Percentiles rank a stretch among this genome's conserved stretches.
phyloP scores from a whole-genome alignment of 2,329 filamentous ascomycete genomes.

The Pseudogymnoascus sp. region DNA sequence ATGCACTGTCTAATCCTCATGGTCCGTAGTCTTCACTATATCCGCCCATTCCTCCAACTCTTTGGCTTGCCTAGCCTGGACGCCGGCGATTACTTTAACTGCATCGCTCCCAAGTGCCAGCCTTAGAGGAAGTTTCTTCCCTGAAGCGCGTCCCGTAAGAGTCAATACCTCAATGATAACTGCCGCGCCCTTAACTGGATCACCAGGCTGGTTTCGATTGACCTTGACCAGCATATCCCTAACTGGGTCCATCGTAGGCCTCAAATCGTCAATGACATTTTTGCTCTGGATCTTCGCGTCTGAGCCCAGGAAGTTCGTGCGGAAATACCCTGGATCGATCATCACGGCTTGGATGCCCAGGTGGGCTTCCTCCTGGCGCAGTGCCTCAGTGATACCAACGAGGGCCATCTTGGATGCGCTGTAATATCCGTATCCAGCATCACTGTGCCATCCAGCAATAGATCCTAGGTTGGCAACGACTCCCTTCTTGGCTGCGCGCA shows the following conservation, averaged over 20 bases:
- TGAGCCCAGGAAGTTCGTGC: slow-evolving; percentile 37
- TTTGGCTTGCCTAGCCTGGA: slow-evolving; percentile 17
- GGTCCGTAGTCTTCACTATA: slow-evolving; percentile 17
- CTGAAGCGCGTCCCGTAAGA: slow-evolving; percentile 24
- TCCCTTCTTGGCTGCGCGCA: slow-evolving; percentile 34
- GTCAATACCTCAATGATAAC: slow-evolving; percentile 32
- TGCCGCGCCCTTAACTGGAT: slow-evolving; percentile 30
- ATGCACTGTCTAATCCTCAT: background rate
- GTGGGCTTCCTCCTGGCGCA: slow-evolving; percentile 35
- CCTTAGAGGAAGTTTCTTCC: slow-evolving; percentile 25
- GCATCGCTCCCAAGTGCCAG: slow-evolving; percentile 30
- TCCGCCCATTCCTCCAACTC: slow-evolving; percentile 16
- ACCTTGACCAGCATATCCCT: slow-evolving; percentile 20
- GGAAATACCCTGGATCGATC: slow-evolving; percentile 42
- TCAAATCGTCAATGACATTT: slow-evolving; percentile 10
- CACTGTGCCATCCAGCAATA: slow-evolving; percentile 34
- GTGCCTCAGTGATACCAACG: slow-evolving; percentile 34
- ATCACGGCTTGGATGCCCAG: slow-evolving; percentile 36
- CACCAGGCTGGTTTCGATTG: slow-evolving; percentile 31
- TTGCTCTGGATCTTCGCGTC: background rate
- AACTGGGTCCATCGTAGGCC: background rate
- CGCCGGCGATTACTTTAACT: slow-evolving; percentile 23
- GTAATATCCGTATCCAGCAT: slow-evolving; percentile 36
- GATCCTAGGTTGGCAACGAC: slow-evolving; percentile 40
- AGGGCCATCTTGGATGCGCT: slow-evolving; percentile 37